Conservation (phyloP, 768 basidiomycete species). For the Phanerochaete carnosa region DNA sequence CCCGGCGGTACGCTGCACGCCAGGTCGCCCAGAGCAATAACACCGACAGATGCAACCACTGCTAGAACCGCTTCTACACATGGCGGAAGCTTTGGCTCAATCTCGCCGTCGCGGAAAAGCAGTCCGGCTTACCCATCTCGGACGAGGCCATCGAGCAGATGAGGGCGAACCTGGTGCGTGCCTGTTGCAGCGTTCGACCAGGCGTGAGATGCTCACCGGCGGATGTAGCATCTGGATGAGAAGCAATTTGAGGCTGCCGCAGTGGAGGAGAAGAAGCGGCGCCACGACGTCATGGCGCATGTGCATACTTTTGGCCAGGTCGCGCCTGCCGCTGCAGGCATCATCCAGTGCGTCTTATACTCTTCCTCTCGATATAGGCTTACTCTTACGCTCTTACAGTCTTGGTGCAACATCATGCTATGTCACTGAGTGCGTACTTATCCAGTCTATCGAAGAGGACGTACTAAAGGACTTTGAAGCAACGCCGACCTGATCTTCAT, state of each 20-base stretch:
- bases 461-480: conserved; percentile 36
- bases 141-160: conserved; percentile 94
- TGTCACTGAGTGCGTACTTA: conserved; percentile 82
- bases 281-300: conserved; percentile 99
- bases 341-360: conserved; percentile 72
- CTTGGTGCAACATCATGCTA: conserved; percentile 98
- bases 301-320: conserved; percentile 96
- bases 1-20: conserved; percentile 58
- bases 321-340: conserved; percentile 92
- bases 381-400: conserved; percentile 33
- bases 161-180: conserved; percentile 81
- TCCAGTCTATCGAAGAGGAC: neutral
- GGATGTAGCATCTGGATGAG: conserved; percentile 67
- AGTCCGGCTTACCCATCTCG: conserved; percentile 85
- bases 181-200: neutral
- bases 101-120: conserved; percentile 94
- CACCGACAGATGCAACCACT: neutral
- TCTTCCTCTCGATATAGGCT: neutral
- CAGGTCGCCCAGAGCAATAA: neutral
- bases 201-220: conserved; percentile 1
- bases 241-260: conserved; percentile 92
- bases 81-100: conserved; percentile 97
- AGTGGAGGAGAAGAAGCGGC: conserved; percentile 91
- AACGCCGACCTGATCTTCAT: conserved; percentile 99
- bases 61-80: conserved; percentile 90